Base-by-base conservation (phyloP, 441 rosid genomes). In the Bruguiera hainesii region DNA sequence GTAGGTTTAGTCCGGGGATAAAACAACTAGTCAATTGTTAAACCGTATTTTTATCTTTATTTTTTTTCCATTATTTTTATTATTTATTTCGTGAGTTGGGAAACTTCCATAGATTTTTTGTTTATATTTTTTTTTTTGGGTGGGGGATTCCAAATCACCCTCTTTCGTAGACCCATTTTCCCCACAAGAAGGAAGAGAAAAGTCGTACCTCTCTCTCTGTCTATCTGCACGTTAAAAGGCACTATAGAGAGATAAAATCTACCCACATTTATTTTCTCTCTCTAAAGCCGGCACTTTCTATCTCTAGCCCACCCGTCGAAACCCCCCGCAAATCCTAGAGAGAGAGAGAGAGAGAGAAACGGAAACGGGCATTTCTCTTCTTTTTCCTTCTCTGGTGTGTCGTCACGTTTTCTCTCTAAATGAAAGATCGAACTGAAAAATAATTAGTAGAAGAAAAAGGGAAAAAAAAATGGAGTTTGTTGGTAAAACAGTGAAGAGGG, bases 401-500 rank as follows among this genome's bases (percentile, higher is more conserved):
- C 3, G 18, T 13, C 48, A 13, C 3, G 35, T 42, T 55, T 67
- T 60, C 30, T 35, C 61, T 33, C 49, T 61, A 30, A n/a, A 37
- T 21, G 31, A 16, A 73, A 56, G 72, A 63, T 68, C 71, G 28
- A 56, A 70, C 33, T 28, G 19, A 28, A 29, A 39, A 11, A 50
- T 33, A 23, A 4, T 15, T 15, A 31, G 35, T 31, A 21, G 7
- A 9, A 64, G 18, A 7, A 7, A 8, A 6, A 33, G 7, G 7
- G 10, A 56, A 21, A 66, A 52, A 53, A 64, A 21, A 57, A 89
- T 89, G 92, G 96, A 90, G 72, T 86, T 77, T 48, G 71, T 89
- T 20, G 97, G 96, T 15, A 82, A 79, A 82, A 70, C 67, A 60
- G 84, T 93, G 65, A 75, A 67, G 82, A 90, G 85, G 72, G 88